A percentile compares a stretch with the other conserved stretches of the same genome.
phyloP scores from a whole-genome alignment of 2,329 filamentous ascomycete species.

The Didymellaceae sp. region DNA sequence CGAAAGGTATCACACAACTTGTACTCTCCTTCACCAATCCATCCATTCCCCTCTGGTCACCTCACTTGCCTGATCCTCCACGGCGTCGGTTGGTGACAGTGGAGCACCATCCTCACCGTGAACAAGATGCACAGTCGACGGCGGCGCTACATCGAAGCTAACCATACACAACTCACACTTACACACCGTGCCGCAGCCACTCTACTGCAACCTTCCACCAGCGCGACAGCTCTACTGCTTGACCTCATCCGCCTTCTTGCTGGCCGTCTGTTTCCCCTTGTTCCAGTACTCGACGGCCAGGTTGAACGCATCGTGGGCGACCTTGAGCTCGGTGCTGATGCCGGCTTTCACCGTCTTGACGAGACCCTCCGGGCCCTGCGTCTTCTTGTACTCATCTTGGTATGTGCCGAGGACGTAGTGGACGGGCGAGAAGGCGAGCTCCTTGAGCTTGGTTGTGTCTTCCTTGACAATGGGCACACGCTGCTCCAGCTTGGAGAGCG shows the following conservation, averaged over 20 bases:
- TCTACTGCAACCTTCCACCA: background rate
- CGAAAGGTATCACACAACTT: constrained; percentile 24
- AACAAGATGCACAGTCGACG: constrained; percentile 1
- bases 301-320: constrained; percentile 43
- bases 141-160: background rate
- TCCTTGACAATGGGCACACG: constrained; percentile 56
- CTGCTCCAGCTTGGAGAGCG: constrained; percentile 46
- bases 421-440: constrained; percentile 42
- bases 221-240: constrained; percentile 36
- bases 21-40: background rate
- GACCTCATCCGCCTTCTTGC: constrained; percentile 45
- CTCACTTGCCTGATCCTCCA: background rate
- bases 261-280: constrained; percentile 42
- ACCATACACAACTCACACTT: too few relatives aligned
- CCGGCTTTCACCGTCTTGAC: constrained; percentile 47
- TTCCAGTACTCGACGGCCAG: constrained; percentile 40
- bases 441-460: constrained; percentile 53
- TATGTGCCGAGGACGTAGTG: constrained; percentile 47
- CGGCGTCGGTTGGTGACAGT: background rate
- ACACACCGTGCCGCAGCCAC: too few relatives aligned
- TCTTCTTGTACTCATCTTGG: constrained; percentile 51
- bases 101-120: constrained; percentile 1
- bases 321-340: constrained; percentile 50
- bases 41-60: background rate
- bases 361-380: constrained; percentile 42